phyloP scores from a whole-genome alignment of 192 early-diverging fungal genomes.

The Coemansia sp. region DNA sequence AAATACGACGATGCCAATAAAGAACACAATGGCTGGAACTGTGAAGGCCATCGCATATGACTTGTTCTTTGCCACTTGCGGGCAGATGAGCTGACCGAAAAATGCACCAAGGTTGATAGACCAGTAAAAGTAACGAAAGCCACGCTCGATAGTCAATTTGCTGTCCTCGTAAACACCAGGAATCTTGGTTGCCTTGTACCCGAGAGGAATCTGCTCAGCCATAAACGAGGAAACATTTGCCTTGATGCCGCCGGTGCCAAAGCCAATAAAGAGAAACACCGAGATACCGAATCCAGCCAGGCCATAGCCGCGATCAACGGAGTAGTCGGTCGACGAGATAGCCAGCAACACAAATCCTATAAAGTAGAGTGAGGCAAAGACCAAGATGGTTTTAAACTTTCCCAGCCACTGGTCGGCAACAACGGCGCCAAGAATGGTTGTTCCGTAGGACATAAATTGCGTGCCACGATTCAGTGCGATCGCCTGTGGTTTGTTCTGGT shows the following conservation, averaged over 20 bases:
- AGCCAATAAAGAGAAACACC: slow-evolving; percentile 63
- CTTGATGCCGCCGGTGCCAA: slow-evolving; percentile 79
- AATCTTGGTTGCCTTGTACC: slow-evolving; percentile 22
- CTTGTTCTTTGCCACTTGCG: slow-evolving; percentile 59
- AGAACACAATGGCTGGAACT: slow-evolving; percentile 51
- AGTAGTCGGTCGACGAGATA: slow-evolving; percentile 59
- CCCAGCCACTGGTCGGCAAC: slow-evolving; percentile 72
- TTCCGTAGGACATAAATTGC: slow-evolving; percentile 60
- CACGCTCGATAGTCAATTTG: slow-evolving; percentile 62
- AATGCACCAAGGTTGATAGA: slow-evolving; percentile 61
- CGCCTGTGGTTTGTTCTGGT: slow-evolving; percentile 49
- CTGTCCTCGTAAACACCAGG: slow-evolving; percentile 59
- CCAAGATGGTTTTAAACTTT: slow-evolving; percentile 68
- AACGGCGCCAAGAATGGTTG: slow-evolving; percentile 62
- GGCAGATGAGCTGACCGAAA: slow-evolving; percentile 59
- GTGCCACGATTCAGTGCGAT: slow-evolving; percentile 56
- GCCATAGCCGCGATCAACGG: slow-evolving; percentile 52
- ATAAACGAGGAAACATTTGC: slow-evolving; percentile 71
- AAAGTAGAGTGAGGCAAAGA: slow-evolving; percentile 66
- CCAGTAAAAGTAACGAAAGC: slow-evolving; percentile 79
- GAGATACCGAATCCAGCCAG: slow-evolving; percentile 65
- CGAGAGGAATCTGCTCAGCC: slow-evolving; percentile 63
- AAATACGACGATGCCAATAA: slow-evolving; percentile 58
- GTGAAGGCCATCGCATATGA: slow-evolving; percentile 60
- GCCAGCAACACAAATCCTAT: slow-evolving; percentile 63